Conservation (phyloP, 2,329 filamentous ascomycete genomes). For the Claviceps sp. region DNA sequence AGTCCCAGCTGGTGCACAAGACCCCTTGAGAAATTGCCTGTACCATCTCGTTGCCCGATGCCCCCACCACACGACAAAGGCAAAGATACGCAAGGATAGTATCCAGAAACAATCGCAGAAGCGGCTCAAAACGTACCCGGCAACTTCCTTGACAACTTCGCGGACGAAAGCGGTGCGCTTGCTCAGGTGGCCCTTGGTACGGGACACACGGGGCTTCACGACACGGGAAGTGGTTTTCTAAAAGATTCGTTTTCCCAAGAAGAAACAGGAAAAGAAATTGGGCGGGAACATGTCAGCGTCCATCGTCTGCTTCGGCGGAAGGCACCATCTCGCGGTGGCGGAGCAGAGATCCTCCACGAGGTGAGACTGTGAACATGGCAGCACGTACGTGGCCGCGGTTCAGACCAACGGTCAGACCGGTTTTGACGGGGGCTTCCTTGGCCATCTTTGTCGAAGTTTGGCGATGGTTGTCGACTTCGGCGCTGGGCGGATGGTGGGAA, state of each 20-base stretch:
- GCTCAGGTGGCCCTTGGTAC: conserved; percentile 90
- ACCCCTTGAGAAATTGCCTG: no score
- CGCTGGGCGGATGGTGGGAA: conserved; percentile 16
- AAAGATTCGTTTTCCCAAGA: conserved; percentile 14
- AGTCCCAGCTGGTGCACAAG: neutral
- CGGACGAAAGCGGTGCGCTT: conserved; percentile 95
- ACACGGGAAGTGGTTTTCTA: conserved; percentile 76
- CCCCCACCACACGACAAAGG: no score
- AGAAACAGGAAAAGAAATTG: conserved; percentile 10
- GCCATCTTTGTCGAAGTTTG: conserved; percentile 34
- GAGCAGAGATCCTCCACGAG: conserved; percentile 61
- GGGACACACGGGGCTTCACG: conserved; percentile 63
- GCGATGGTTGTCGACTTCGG: conserved; percentile 17
- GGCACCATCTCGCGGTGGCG: conserved; percentile 14
- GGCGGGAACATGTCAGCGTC: conserved; percentile 39
- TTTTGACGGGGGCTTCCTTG: conserved; percentile 43
- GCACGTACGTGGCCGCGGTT: conserved; percentile 52
- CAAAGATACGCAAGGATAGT: no score
- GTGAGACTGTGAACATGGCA: conserved; percentile 40
- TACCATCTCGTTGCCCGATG: no score
- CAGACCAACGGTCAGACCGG: conserved; percentile 46
- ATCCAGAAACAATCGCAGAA: neutral
- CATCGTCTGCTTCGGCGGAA: conserved; percentile 39
- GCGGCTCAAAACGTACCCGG: conserved; percentile 51
- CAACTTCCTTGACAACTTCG: conserved; percentile 96